A percentile compares a stretch with the other conserved stretches of the same genome.
Conservation (phyloP, 768 basidiomycete genomes). For the Russula sp. region DNA sequence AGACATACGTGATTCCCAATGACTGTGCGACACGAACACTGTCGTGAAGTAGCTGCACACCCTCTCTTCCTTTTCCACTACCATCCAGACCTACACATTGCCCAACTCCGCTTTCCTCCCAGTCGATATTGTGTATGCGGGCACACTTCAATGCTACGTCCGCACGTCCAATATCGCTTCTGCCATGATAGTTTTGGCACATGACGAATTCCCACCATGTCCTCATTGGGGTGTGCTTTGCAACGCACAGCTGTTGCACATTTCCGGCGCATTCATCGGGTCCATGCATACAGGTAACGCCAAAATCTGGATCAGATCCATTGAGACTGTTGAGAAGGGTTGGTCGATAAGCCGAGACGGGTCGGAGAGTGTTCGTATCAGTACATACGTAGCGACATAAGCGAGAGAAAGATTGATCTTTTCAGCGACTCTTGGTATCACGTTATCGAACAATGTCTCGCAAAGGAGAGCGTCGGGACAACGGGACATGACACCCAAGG, state of each 20-base stretch:
- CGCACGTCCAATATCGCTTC: conserved; percentile 59
- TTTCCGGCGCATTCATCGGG: conserved; percentile 81
- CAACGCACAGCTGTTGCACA: conserved; percentile 82
- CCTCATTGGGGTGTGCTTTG: conserved; percentile 51
- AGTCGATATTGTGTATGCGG: conserved; percentile 58
- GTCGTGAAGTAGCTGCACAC: conserved; percentile 57
- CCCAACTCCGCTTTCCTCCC: conserved; percentile 57
- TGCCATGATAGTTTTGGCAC: conserved; percentile 73
- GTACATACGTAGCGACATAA: conserved; percentile 70
- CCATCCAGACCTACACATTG: conserved; percentile 61
- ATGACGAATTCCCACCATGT: conserved; percentile 82
- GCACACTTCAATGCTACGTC: conserved; percentile 68
- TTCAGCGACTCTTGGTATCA: conserved; percentile 56
- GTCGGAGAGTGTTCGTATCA: too few species aligned
- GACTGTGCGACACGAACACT: conserved; percentile 49
- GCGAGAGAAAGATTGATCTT: conserved; percentile 68
- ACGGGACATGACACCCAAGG: conserved; percentile 61
- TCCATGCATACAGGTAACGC: conserved; percentile 82
- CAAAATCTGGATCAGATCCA: conserved; percentile 62
- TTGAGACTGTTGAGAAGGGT: conserved; percentile 48
- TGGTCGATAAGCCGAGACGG: not conserved
- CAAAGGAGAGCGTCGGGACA: conserved; percentile 84
- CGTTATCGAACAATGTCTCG: conserved; percentile 72
- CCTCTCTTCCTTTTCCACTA: conserved; percentile 61
- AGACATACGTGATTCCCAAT: conserved; percentile 56